Percentiles rank a stretch among this genome's conserved stretches.
phyloP scores from a whole-genome alignment of 2,329 filamentous ascomycete genomes.

The Monilinia vaccinii-corymbosi region DNA sequence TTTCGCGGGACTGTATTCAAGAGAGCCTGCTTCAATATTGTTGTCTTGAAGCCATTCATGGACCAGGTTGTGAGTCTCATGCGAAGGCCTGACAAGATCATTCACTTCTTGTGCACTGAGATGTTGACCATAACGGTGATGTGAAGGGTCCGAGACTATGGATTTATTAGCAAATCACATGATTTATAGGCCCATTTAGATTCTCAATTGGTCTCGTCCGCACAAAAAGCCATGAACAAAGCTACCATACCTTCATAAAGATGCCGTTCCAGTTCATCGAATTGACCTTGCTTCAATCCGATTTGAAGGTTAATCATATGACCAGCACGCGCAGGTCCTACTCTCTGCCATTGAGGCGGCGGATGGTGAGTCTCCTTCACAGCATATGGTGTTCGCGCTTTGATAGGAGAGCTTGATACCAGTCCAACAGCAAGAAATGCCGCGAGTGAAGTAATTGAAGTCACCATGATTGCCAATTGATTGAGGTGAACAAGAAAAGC shows the following conservation, averaged over 20 bases:
- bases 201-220: not conserved
- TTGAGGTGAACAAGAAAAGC: not conserved
- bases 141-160: conserved; percentile 42
- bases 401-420: conserved; percentile 8
- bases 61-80: conserved; percentile 42
- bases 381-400: conserved; percentile 10
- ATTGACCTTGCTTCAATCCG: conserved; percentile 11
- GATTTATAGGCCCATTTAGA: not conserved
- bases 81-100: conserved; percentile 42
- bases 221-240: not conserved
- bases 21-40: conserved; percentile 33
- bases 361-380: conserved; percentile 10
- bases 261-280: conserved; percentile 10
- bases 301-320: conserved; percentile 9
- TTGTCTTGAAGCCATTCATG: conserved; percentile 48
- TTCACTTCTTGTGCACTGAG: conserved; percentile 42
- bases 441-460: conserved; percentile 4
- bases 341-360: conserved; percentile 8
- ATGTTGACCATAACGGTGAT: conserved; percentile 46
- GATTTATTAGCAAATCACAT: not conserved
- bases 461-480: conserved; percentile 5
- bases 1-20: conserved; percentile 40
- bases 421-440: not conserved
- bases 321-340: not conserved
- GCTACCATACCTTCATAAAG: conserved; percentile 9